Conservation (phyloP, 352 stramenopile genomes). For the Phytophthora brassicae region DNA sequence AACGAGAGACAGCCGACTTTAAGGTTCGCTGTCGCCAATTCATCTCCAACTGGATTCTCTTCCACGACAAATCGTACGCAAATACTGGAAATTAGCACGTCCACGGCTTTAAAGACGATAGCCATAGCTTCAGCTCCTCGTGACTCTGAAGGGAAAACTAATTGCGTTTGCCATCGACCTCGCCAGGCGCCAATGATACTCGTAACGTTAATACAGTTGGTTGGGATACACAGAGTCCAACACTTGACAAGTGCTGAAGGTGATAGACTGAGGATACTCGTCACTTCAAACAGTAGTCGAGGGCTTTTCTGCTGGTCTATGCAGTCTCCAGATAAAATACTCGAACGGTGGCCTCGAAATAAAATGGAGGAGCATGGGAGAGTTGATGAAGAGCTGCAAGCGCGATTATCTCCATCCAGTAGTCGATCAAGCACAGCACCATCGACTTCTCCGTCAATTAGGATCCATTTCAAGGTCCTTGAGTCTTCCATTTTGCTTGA, state of each 20-base stretch:
- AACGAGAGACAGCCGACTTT: constrained; percentile 44
- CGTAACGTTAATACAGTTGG: constrained; percentile 16
- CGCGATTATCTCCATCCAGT: constrained; percentile 21
- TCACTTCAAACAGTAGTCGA: constrained; percentile 32
- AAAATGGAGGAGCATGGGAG: constrained; percentile 15
- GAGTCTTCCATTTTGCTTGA: neutral
- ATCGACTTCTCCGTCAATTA: constrained; percentile 36
- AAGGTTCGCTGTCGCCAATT: neutral
- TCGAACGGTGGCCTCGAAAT: constrained; percentile 11
- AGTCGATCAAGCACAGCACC: constrained; percentile 33
- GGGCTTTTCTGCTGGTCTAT: neutral
- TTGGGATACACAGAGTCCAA: constrained; percentile 21
- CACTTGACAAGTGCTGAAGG: constrained; percentile 24
- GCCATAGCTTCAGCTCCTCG: constrained; percentile 20
- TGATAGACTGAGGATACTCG: constrained; percentile 18
- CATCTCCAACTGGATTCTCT: constrained; percentile 7
- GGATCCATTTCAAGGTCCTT: constrained; percentile 27
- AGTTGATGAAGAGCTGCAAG: constrained; percentile 2
- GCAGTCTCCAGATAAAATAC: constrained; percentile 15
- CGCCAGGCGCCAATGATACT: constrained; percentile 28
- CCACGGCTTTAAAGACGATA: constrained; percentile 30
- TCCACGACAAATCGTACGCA: constrained; percentile 34
- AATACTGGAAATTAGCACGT: constrained; percentile 32
- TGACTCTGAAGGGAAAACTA: constrained; percentile 17
- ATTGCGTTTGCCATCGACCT: constrained; percentile 21